phyloP scores from a whole-genome alignment of 1,139 yeast species.

The Blastobotrys serpentis region DNA sequence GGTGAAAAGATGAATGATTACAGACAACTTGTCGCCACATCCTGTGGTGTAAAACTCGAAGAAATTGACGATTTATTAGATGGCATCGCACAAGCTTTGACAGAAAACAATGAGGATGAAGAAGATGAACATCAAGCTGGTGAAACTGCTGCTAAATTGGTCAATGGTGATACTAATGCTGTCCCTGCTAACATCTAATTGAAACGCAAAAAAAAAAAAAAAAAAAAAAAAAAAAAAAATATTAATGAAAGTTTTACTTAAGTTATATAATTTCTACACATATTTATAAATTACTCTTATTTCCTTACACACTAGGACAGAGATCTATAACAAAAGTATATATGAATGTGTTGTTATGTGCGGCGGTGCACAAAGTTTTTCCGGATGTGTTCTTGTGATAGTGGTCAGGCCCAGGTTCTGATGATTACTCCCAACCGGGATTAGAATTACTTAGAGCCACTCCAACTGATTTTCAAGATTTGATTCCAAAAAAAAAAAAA shows the following conservation, averaged over 20 bases:
- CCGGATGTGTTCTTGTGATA: background rate
- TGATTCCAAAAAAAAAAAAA: slow-evolving; percentile 14
- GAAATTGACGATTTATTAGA: slow-evolving; percentile 74
- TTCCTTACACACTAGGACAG: no score
- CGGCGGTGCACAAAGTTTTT: no score
- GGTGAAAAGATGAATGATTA: slow-evolving; percentile 73
- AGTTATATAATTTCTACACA: no score
- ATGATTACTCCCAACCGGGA: background rate
- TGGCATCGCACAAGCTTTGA: slow-evolving; percentile 51
- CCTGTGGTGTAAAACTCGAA: slow-evolving; percentile 77
- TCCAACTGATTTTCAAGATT: background rate
- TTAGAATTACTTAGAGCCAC: background rate
- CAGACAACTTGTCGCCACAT: slow-evolving; percentile 73
- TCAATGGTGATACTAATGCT: slow-evolving; percentile 61
- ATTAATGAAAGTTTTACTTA: background rate
- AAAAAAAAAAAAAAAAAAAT: slow-evolving; percentile 4
- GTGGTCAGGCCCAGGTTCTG: background rate
- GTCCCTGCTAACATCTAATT: slow-evolving; percentile 34
- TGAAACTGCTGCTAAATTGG: slow-evolving; percentile 65
- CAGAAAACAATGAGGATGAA: slow-evolving; percentile 26
- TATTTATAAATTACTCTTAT: no score
- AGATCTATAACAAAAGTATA: no score
- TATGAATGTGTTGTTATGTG: no score
- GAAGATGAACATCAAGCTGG: slow-evolving; percentile 20
- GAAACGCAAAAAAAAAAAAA: background rate